A percentile compares a stretch with the other conserved stretches of the same genome.
Conservation (phyloP, 345 rosid genomes). For the Eucalyptus tenuipes region DNA sequence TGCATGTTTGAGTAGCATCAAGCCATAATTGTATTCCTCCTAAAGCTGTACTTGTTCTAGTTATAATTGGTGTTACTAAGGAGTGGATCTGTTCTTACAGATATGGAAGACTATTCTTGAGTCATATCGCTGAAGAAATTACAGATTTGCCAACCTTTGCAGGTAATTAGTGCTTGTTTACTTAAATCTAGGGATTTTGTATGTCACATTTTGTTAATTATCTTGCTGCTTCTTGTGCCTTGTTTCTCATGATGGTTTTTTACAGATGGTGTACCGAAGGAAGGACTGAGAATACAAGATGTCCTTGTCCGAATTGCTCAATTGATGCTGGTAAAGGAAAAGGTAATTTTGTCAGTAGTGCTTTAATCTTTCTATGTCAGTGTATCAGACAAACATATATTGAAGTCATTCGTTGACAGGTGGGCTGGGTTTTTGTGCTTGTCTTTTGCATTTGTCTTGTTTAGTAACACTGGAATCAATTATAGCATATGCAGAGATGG, state of each 20-base stretch:
- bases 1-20: background rate
- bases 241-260: slow-evolving; percentile 7
- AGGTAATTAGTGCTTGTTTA: slow-evolving; percentile 29
- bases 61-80: background rate
- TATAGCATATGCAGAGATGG: background rate
- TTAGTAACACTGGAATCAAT: background rate
- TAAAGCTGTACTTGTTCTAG: background rate
- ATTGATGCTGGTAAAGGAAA: slow-evolving; percentile 57
- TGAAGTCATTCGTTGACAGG: background rate
- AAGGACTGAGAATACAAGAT: slow-evolving; percentile 89
- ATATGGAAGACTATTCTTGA: slow-evolving; percentile 62
- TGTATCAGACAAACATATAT: background rate
- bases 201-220: background rate
- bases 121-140: slow-evolving; percentile 64
- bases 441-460: background rate
- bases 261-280: slow-evolving; percentile 98
- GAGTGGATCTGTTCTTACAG: slow-evolving; percentile 20
- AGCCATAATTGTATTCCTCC: background rate
- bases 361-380: background rate
- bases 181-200: background rate
- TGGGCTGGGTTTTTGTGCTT: background rate
- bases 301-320: slow-evolving; percentile 76
- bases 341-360: slow-evolving; percentile 34
- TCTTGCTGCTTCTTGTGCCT: background rate
- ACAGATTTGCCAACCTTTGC: slow-evolving; percentile 52